Evolutionary conservation across 345 rosid genomes (phyloP).

Genomic region (Sisymbrium irio): DNA sequence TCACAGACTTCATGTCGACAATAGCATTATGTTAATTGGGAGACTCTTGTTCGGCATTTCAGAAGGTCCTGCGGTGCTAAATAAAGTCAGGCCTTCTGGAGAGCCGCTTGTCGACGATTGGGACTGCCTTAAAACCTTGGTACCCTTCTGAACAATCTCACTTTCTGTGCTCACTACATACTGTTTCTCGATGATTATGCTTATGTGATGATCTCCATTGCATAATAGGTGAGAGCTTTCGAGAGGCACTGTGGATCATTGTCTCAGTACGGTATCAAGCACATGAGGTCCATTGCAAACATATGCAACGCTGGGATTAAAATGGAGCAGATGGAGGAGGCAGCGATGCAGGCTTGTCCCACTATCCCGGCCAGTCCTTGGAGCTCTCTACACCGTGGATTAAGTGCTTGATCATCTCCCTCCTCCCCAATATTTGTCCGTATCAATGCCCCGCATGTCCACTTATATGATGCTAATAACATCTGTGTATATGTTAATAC

Average conservation of each 20-base stretch:
- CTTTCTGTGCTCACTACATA: neutral
- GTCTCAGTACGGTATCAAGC: conserved; percentile 88
- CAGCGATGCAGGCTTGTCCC: conserved; percentile 79
- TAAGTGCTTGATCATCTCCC: conserved; percentile 55
- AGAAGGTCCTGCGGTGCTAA: conserved; percentile 55
- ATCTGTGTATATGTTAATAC: neutral
- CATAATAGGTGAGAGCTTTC: conserved; percentile 70
- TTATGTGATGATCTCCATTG: conserved; percentile 13
- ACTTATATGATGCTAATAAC: conserved; percentile 1
- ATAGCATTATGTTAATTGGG: conserved; percentile 61
- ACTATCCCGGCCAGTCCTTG: conserved; percentile 62
- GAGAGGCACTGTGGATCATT: conserved; percentile 84
- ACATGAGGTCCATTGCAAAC: conserved; percentile 89
- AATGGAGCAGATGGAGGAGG: conserved; percentile 59
- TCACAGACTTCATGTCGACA: conserved; percentile 76
- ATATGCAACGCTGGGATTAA: conserved; percentile 76
- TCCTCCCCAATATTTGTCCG: neutral
- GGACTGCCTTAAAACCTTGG: conserved; percentile 81
- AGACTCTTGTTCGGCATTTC: conserved; percentile 74
- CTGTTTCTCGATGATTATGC: neutral
- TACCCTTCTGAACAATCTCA: conserved; percentile 18
- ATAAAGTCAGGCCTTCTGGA: conserved; percentile 55
- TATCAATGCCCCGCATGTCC: neutral
- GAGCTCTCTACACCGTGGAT: conserved; percentile 67
- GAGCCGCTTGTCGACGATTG: conserved; percentile 89